Base-by-base conservation (phyloP, 176 grass and related monocot genomes). In the Zea luxurians region DNA sequence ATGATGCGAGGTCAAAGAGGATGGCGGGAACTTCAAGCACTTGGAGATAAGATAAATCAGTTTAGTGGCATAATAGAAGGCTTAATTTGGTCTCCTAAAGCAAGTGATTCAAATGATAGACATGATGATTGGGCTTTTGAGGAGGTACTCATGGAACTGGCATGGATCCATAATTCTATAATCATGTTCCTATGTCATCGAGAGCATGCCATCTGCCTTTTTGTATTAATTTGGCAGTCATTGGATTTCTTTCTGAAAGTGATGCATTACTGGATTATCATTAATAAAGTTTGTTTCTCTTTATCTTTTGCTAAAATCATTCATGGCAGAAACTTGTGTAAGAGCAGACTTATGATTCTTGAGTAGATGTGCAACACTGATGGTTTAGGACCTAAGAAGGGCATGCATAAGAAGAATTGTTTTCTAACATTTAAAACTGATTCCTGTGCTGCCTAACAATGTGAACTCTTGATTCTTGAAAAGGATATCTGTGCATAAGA, bases 1-100 rank as follows among this genome's bases (percentile, higher is more conserved):
- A 98, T 98, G 95, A 98, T 98, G 95, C 80, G 70, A 44, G 95
- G 95, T 53, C 95, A 98, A 80, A 94, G 95, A 86, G 95, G 95
- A 20, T 98, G 95, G 91, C 86, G 95, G 64, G 95, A 98, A 76
- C 88, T 98, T 67, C 89, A 90, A 75, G 74, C 80, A 68, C 80
- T 98, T 84, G 91, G 95, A 77, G 95, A 98, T 86, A 92, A 98
- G 63, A 88, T 94, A 81, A 89, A 94, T 61, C 89, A 93, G 72
- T 27, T 27, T 27, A 27, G 27, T 27, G 27, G 27, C 27, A 27
- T 27, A 27, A 27, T 27, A 27, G 27, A 27, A 27, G 27, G 27
- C 27, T 27, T 27, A 27, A 27, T 27, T 27, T 27, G 27, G 27
- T 27, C 27, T 27, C 27, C 27, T 27, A 27, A 27, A 27, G 27